Percentiles rank a stretch among this genome's conserved stretches.
These are phyloP conservation scores for Aquilaria sinensis DNA, from an alignment of 345 rosid genomes.

Conservation along the genomic window DNA sequence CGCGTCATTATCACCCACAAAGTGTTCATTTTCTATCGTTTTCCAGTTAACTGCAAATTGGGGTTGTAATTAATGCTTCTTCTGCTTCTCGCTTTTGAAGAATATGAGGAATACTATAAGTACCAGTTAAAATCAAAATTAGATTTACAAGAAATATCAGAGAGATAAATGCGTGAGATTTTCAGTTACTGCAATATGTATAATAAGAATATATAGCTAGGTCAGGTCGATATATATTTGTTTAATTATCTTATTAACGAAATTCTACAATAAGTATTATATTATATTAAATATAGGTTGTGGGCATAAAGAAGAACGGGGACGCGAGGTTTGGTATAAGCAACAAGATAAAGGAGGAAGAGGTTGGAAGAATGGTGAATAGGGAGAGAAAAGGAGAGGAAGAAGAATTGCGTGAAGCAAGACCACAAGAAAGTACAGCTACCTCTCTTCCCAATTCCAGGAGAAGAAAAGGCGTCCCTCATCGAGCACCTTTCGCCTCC, in stretches of 20 bases:
- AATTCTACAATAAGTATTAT: too few species aligned
- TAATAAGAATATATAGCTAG: too few species aligned
- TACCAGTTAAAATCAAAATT: not conserved
- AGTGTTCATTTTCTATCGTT: too few species aligned
- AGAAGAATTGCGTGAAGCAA: conserved; percentile 31
- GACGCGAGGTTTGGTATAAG: conserved; percentile 21
- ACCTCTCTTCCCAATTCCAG: conserved; percentile 24
- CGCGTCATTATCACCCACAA: too few species aligned
- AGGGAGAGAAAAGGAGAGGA: conserved; percentile 22
- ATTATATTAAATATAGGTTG: conserved; percentile 13
- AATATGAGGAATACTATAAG: too few species aligned
- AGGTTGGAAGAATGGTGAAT: not conserved
- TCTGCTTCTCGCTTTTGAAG: too few species aligned
- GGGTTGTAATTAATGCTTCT: too few species aligned
- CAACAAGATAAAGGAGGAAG: conserved; percentile 16
- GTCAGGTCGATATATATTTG: too few species aligned
- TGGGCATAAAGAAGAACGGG: conserved; percentile 21
- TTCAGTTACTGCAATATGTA: too few species aligned
- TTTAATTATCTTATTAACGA: too few species aligned
- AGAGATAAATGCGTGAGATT: too few species aligned
- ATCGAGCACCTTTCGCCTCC: conserved; percentile 34
- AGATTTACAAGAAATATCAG: not conserved
- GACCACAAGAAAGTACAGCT: conserved; percentile 19
- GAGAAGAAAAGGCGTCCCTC: conserved; percentile 43
- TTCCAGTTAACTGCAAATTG: too few species aligned